A percentile compares a stretch with the other conserved stretches of the same genome.
These are phyloP conservation scores for Beauveria brongniartii DNA, from an alignment of 2,329 filamentous ascomycete genomes.

Conservation along the genomic window DNA sequence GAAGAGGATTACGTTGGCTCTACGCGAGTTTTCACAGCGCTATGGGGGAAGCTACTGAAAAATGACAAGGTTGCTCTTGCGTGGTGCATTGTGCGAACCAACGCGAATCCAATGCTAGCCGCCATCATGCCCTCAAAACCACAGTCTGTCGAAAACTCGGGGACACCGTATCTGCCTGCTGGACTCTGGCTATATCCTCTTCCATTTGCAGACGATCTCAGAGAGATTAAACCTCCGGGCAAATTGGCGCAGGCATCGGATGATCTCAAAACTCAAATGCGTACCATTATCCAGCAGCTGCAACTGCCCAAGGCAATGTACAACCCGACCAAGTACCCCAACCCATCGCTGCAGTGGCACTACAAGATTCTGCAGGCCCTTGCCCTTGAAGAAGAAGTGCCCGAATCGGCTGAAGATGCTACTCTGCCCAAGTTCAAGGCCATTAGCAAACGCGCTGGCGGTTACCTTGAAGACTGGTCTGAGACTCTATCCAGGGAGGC, in stretches of 20 bases:
- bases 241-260: constrained; percentile 52
- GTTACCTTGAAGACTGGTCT: constrained; percentile 72
- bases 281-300: constrained; percentile 71
- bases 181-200: constrained; percentile 85
- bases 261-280: constrained; percentile 71
- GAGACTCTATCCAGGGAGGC: constrained; percentile 54
- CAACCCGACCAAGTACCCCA: constrained; percentile 81
- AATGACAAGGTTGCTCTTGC: constrained; percentile 76
- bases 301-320: constrained; percentile 82
- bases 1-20: constrained; percentile 87
- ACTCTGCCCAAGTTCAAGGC: constrained; percentile 79
- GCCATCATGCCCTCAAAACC: constrained; percentile 73
- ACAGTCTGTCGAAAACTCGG: constrained; percentile 53
- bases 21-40: constrained; percentile 81
- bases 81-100: constrained; percentile 80
- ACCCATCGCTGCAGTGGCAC: constrained; percentile 92
- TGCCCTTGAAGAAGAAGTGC: constrained; percentile 85
- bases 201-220: constrained; percentile 82
- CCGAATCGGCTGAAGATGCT: constrained; percentile 63
- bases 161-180: constrained; percentile 64
- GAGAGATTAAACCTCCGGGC: constrained; percentile 59
- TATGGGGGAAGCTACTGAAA: constrained; percentile 78
- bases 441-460: constrained; percentile 81
- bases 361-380: constrained; percentile 89
- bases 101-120: constrained; percentile 70